Evolutionary conservation across 2,329 filamentous ascomycete species (phyloP).

Genomic region (Parastagonospora nodorum): DNA sequence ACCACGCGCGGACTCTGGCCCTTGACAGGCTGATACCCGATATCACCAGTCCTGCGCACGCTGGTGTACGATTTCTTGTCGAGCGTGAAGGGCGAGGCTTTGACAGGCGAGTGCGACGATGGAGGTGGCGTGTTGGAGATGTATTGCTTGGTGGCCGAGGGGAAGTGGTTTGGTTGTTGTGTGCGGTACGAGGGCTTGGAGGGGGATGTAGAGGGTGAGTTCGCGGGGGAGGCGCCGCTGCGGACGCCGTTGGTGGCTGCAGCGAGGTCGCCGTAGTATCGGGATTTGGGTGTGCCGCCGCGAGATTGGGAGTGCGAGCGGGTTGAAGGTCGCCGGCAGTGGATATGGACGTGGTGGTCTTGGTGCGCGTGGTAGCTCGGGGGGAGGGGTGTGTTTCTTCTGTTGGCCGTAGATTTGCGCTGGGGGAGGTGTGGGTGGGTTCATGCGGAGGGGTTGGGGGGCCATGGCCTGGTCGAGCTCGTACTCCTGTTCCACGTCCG

Average conservation of each 20-base stretch:
- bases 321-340: constrained; percentile 36
- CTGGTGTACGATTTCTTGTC: constrained; percentile 42
- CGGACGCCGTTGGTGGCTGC: constrained; percentile 48
- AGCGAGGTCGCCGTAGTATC: constrained; percentile 55
- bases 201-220: constrained; percentile 27
- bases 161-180: constrained; percentile 23
- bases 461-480: constrained; percentile 34
- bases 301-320: constrained; percentile 35
- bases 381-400: constrained; percentile 21
- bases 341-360: constrained; percentile 33
- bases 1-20: constrained; percentile 50
- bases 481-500: constrained; percentile 34
- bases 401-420: constrained; percentile 15
- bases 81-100: constrained; percentile 35
- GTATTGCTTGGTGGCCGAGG: constrained; percentile 38
- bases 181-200: constrained; percentile 25
- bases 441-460: constrained; percentile 53
- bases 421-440: constrained; percentile 50
- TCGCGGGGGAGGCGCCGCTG: constrained; percentile 28
- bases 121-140: constrained; percentile 29
- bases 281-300: constrained; percentile 46
- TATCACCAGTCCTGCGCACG: constrained; percentile 39
- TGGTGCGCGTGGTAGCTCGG: constrained; percentile 26
- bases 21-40: constrained; percentile 33
- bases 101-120: constrained; percentile 9